Percentiles rank a stretch among this genome's conserved stretches.
phyloP scores from a whole-genome alignment of 2,329 filamentous ascomycete species.

The Metarhizium rileyi region DNA sequence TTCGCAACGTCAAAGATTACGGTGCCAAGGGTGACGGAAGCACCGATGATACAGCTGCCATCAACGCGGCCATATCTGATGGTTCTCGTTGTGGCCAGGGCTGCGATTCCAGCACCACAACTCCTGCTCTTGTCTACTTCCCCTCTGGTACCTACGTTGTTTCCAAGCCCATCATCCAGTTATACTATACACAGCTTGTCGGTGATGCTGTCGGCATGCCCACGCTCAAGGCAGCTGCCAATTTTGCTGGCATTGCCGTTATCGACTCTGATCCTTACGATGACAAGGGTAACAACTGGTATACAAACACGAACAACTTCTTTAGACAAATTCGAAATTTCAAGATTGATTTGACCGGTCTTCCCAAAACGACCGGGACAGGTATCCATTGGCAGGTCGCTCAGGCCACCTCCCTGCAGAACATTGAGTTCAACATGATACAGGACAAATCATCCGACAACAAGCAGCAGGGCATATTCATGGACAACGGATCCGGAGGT shows the following conservation, averaged over 20 bases:
- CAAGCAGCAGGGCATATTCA: conserved; percentile 68
- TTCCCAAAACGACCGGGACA: conserved; percentile 51
- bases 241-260: conserved; percentile 77
- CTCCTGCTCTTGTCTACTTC: conserved; percentile 85
- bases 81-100: conserved; percentile 69
- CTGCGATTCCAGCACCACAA: conserved; percentile 77
- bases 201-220: conserved; percentile 68
- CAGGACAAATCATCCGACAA: conserved; percentile 54
- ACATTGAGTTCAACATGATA: conserved; percentile 73
- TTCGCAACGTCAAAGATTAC: conserved; percentile 68
- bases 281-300: conserved; percentile 59
- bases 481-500: conserved; percentile 76
- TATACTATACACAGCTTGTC: conserved; percentile 90
- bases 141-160: conserved; percentile 79
- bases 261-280: conserved; percentile 85
- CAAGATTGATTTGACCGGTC: conserved; percentile 62
- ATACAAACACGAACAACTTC: conserved; percentile 76
- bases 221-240: conserved; percentile 60
- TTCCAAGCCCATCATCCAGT: conserved; percentile 67
- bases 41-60: conserved; percentile 79
- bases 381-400: conserved; percentile 81
- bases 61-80: conserved; percentile 73
- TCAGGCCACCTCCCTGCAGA: conserved; percentile 73
- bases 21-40: conserved; percentile 58
- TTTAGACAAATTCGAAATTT: conserved; percentile 78